Base-by-base conservation (phyloP, 306 rosid genomes). In the Dryas drummondii region DNA sequence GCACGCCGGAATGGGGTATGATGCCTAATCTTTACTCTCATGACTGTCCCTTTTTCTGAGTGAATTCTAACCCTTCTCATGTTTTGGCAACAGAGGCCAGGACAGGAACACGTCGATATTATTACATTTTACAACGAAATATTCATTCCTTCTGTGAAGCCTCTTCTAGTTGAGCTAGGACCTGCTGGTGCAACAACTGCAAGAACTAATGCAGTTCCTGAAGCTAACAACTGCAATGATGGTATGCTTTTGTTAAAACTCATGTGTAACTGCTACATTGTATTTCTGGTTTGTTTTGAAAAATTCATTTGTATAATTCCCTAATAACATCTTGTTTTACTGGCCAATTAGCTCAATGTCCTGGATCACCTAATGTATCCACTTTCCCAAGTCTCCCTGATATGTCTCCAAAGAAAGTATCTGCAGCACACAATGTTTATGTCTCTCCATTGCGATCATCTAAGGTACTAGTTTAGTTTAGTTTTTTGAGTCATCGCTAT, bases 391-490 rank as follows among this genome's bases (percentile, higher is more conserved):
- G 87, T 80, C 96, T 96, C 72, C 99, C 99, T 16, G 99, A 96
- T 82, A 96, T 96, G 99, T 96, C 99, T 6, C 99, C 99, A 3
- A 96, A 96, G 85, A 96, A 96, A 82, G 98, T 96, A 27, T 96
- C 99, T 69, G 93, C 99, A 13, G 70, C 90, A 40, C 99, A 89
- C 82, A 96, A 96, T 69, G 99, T 96, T 9, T 96, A 96, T 10
- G 99, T 96, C 56, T 96, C 99, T 68, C 99, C 99, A 46, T 82
- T 96, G 84, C 86, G 99, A 69, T 87, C 98, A 9, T 92, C 99
- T 9, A 96, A 96, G 99, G 98, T 94, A 91, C 70, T 70, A 62
- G 63, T 73, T 52, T 79, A 51, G 55, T 75, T 68, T 41, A 48
- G 14, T 46, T 49, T 57, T 49, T 73, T 49, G 62, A 66, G 22